phyloP scores from a whole-genome alignment of 345 rosid genomes.

The Trapa incisa region DNA sequence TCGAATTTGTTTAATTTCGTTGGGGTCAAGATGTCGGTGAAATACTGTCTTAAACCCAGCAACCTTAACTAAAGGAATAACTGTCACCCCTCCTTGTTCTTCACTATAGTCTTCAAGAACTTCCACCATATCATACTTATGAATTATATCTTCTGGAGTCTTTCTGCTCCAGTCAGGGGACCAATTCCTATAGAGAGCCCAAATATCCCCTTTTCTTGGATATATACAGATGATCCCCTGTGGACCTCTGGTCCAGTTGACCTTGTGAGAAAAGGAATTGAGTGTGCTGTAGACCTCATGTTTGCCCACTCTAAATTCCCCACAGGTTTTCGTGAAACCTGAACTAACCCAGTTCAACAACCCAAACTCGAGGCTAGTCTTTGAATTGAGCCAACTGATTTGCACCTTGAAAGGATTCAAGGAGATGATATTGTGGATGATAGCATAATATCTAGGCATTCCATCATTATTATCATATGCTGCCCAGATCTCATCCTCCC shows the following conservation, averaged over 20 bases:
- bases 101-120: constrained; percentile 32
- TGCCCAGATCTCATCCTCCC: constrained; percentile 84
- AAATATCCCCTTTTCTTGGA: constrained; percentile 31
- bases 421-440: constrained; percentile 73
- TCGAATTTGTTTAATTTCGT: constrained; percentile 19
- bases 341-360: constrained; percentile 32
- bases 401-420: constrained; percentile 67
- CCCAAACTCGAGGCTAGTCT: constrained; percentile 33
- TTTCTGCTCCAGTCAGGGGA: constrained; percentile 27
- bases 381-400: constrained; percentile 89
- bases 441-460: constrained; percentile 93
- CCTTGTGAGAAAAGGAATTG: constrained; percentile 37
- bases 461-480: constrained; percentile 87
- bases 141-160: constrained; percentile 24
- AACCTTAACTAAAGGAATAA: constrained; percentile 31
- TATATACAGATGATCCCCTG: constrained; percentile 23
- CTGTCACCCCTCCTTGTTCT: constrained; percentile 23
- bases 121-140: constrained; percentile 36
- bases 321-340: constrained; percentile 37
- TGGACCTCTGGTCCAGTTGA: constrained; percentile 23
- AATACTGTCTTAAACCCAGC: constrained; percentile 35
- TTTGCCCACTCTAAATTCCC: constrained; percentile 34
- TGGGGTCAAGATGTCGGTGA: constrained; percentile 16
- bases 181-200: constrained; percentile 43
- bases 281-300: constrained; percentile 17